Evolutionary conservation across 1,284 basidiomycete genomes (phyloP).

Genomic region (Coniferiporia sulphurascens): DNA sequence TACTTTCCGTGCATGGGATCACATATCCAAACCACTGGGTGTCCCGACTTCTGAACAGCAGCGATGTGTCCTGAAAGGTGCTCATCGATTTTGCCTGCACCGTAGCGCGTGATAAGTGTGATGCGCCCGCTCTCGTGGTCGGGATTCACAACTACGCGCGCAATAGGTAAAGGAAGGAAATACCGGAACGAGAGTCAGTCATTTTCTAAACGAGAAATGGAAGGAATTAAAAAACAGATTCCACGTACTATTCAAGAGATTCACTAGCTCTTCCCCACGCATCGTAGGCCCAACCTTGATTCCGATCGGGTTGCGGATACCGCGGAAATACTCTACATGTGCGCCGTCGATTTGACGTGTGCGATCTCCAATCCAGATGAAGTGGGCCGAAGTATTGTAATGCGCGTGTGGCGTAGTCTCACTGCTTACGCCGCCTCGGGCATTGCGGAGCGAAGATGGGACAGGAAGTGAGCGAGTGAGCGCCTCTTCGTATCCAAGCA

Average conservation of each 20-base stretch:
- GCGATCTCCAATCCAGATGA: conserved; percentile 96
- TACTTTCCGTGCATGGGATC: conserved; percentile 98
- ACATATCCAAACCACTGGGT: conserved; percentile 90
- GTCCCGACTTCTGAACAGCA: conserved; percentile 77
- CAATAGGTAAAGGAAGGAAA: too few species aligned
- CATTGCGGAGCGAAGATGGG: conserved; percentile 26
- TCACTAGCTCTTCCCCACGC: conserved; percentile 75
- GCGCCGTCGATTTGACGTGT: conserved; percentile 92
- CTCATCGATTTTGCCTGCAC: conserved; percentile 77
- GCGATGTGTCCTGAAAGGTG: conserved; percentile 79
- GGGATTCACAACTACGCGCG: conserved; percentile 90
- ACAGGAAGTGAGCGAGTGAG: conserved; percentile 68
- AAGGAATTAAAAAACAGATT: not conserved
- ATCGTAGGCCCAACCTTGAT: conserved; percentile 95
- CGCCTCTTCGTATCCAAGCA: conserved; percentile 92
- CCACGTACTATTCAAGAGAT: conserved; percentile 69
- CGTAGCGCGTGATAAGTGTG: conserved; percentile 91
- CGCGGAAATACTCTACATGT: conserved; percentile 93
- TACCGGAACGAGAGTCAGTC: not conserved
- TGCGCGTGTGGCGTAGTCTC: conserved; percentile 35
- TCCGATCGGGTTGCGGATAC: conserved; percentile 94
- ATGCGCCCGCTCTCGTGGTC: conserved; percentile 78
- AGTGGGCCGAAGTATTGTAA: conserved; percentile 90
- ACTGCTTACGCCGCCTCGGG: not conserved
- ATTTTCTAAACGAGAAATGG: not conserved